Evolutionary conservation across 495 filamentous ascomycete species (phyloP).

Genomic region (Daldinia bambusicola): DNA sequence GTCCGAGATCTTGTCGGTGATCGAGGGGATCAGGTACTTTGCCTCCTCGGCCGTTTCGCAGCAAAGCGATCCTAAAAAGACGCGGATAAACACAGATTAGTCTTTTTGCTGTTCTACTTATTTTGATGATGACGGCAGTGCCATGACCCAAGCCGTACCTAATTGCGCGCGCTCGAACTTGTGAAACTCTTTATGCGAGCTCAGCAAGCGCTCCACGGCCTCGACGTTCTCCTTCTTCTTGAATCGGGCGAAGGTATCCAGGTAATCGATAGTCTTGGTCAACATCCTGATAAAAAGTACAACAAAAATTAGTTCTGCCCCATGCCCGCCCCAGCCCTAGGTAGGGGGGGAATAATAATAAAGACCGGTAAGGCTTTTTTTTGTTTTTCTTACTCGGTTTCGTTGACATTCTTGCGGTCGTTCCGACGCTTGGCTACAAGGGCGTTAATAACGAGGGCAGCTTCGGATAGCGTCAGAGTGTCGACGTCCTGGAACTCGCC

Average conservation of each 20-base stretch:
- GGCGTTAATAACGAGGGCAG: slow-evolving; percentile 88
- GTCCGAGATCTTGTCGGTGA: slow-evolving; percentile 87
- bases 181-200: slow-evolving; percentile 78
- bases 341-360: slow-evolving; percentile 5
- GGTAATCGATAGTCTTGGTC: slow-evolving; percentile 86
- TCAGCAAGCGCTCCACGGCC: slow-evolving; percentile 85
- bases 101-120: neutral
- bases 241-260: slow-evolving; percentile 93
- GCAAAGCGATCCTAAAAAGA: slow-evolving; percentile 78
- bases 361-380: slow-evolving; percentile 7
- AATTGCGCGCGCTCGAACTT: slow-evolving; percentile 94
- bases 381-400: slow-evolving; percentile 67
- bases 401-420: slow-evolving; percentile 70
- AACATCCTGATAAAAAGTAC: slow-evolving; percentile 61
- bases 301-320: slow-evolving; percentile 18
- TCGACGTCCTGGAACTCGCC: slow-evolving; percentile 92
- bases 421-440: slow-evolving; percentile 78
- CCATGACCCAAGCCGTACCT: slow-evolving; percentile 64
- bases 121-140: neutral
- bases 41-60: slow-evolving; percentile 94
- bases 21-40: slow-evolving; percentile 92
- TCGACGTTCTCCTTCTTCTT: slow-evolving; percentile 94
- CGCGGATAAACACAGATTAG: slow-evolving; percentile 2
- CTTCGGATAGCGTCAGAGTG: slow-evolving; percentile 87
- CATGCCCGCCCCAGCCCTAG: neutral